Base-by-base conservation (phyloP, 2,329 filamentous ascomycete species). In the Aspergillus quadrilineatus region DNA sequence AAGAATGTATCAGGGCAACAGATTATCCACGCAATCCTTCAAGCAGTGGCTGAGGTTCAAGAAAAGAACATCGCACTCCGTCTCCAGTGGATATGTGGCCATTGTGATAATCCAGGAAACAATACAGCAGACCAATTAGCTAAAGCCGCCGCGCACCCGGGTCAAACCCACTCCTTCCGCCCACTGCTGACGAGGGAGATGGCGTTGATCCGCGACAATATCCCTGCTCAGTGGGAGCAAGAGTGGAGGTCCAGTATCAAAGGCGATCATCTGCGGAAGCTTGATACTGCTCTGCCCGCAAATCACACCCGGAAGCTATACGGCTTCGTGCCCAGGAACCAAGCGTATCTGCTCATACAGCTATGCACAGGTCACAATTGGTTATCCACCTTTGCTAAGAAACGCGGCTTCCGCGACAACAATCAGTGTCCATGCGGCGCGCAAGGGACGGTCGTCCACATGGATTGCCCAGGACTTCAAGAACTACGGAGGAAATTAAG, bases 361-460 rank as follows among this genome's bases (percentile, higher is more conserved):
- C 53, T 67, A 17, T 61, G 62, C 30, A 65, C 60, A 12, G 62
- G 62, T 42, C 57, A 67, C 43, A 63, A 51, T 26, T 66, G 60
- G 65, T 53, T 68, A 39, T 60, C 55, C 14, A 61, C 46, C 34
- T 58, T 61, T 50, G 37, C 14, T 4, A 64, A 60, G 53, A 30
- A 26, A 12, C 30, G 54, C 12, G 45, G 58, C 26, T 65, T 60
- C 44, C 14, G 26, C 14, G 50, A 60, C 1, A 48, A 53, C 15
- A 53, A 64, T 34, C 48, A 50, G 26, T 64, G 61, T 51, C 56
- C 57, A 45, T 65, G 55, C 48, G 58, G 65, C 8, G 57, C 55
- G 14, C 56, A 66, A 44, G 2, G 12, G 32, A 67, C 52, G 12
- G 56, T 67, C 8, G 41, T 55, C 10, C 59, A 67, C 37, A 53